These are phyloP conservation scores for Stropharia rugosoannulata DNA, from an alignment of 768 basidiomycete species.

Conservation along the genomic window DNA sequence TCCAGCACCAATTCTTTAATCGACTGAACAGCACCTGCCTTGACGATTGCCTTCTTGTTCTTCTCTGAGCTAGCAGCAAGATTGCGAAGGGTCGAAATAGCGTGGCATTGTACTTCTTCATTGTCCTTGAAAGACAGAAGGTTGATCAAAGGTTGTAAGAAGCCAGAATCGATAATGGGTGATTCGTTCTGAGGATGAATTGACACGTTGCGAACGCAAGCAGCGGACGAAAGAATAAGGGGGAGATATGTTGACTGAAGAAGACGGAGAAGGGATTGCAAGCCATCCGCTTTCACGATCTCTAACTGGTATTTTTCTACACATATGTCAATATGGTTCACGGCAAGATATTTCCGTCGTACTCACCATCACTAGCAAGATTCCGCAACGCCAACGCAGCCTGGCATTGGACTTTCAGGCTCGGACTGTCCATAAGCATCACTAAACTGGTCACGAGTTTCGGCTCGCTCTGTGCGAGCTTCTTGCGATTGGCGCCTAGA, in stretches of 20 bases:
- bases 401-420: constrained; percentile 98
- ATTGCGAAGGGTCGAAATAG: constrained; percentile 95
- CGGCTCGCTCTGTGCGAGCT: constrained; percentile 90
- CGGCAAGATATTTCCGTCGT: no score
- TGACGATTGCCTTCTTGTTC: constrained; percentile 97
- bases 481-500: constrained; percentile 84
- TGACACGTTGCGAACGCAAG: constrained; percentile 98
- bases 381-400: constrained; percentile 95
- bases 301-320: constrained; percentile 98
- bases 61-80: constrained; percentile 96
- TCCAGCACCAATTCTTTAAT: constrained; percentile 96
- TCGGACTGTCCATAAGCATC: constrained; percentile 93
- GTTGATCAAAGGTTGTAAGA: constrained; percentile 93
- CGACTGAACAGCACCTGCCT: constrained; percentile 93
- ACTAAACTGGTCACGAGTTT: constrained; percentile 94
- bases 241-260: constrained; percentile 97
- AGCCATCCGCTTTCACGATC: constrained; percentile 94
- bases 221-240: constrained; percentile 95
- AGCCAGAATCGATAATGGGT: constrained; percentile 98
- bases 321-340: no score
- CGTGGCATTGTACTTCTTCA: constrained; percentile 99
- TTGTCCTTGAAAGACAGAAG: constrained; percentile 98
- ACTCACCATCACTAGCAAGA: constrained; percentile 91
- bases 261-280: constrained; percentile 88
- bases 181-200: constrained; percentile 99